Base-by-base conservation (phyloP, 306 rosid genomes). In the Medicago ruthenica region DNA sequence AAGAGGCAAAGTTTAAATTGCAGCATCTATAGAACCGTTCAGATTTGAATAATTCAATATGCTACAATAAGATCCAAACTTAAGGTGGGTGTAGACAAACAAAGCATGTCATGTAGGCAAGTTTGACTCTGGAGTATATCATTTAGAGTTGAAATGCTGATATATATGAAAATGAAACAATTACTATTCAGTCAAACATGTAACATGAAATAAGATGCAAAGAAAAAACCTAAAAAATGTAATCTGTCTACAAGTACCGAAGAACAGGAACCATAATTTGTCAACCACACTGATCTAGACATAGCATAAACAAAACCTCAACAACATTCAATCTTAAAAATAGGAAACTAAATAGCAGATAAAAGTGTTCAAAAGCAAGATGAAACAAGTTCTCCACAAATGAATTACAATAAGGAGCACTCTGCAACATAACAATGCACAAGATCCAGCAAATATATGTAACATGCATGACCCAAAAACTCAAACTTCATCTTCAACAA, bases 401-500 rank as follows among this genome's bases (percentile, higher is more conserved):
- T 16, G 59, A 27, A 57, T 9, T 3, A 17, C 51, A 77, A 34
- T 5, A 34, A 34, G 7, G 37, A 34, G 5, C 7, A 34, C 37
- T 34, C 37, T 44, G 9, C 22, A n/a, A 16, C 20, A 51, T 1
- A 3, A 3, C 14, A 75, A 60, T 12, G n/a, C 34, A 68, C 27
- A 76, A 62, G 8, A n/a, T 50, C 36, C 9, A 37, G 14, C 11
- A 44, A 31, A 74, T 51, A 79, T 1, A 65, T 1, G 22, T 8
- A 10, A 42, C 77, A 78, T 78, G 58, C 68, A 78, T 18, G 62
- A 64, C 15, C 53, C 20, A 74, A 48, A 16, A 78, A 24, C 50
- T 45, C 60, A 37, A 70, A 65, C 22, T 12, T n/a, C 10, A 67
- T 8, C 22, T 24, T 4, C 7, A 60, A 75, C 11, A 65, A 7